These are phyloP conservation scores for Globisporangium lucens DNA, from an alignment of 352 stramenopile genomes.

Conservation along the genomic window DNA sequence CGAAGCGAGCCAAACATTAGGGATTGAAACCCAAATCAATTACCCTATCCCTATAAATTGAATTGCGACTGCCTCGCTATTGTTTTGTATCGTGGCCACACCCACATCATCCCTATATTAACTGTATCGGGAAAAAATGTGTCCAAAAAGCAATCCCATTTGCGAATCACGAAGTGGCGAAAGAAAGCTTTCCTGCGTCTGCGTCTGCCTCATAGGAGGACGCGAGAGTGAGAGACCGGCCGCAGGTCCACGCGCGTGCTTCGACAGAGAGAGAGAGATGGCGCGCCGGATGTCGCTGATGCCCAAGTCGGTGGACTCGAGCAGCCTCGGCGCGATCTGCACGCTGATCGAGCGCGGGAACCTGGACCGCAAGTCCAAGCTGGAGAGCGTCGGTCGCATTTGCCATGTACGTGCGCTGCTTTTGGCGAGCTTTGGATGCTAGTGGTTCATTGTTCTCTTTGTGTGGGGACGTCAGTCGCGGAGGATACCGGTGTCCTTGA, in stretches of 20 bases:
- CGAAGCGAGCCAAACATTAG: too few species aligned
- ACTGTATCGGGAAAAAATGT: neutral
- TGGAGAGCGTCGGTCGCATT: slow-evolving; percentile 79
- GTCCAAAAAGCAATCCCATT: neutral
- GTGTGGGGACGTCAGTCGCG: neutral
- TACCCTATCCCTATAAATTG: too few species aligned
- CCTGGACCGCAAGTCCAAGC: slow-evolving; percentile 85
- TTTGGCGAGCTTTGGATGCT: neutral
- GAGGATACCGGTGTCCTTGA: neutral
- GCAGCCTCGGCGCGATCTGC: slow-evolving; percentile 76
- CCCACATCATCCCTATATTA: neutral
- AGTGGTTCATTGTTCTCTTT: neutral
- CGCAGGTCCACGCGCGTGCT: neutral
- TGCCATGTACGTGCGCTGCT: slow-evolving; percentile 53
- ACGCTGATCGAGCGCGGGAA: slow-evolving; percentile 79
- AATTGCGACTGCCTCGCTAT: too few species aligned
- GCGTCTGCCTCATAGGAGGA: neutral
- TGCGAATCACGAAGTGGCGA: neutral
- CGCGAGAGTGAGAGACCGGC: neutral
- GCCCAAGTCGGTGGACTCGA: slow-evolving; percentile 17
- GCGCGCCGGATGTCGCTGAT: slow-evolving; percentile 19
- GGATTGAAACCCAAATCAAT: too few species aligned
- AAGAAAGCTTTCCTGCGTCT: neutral
- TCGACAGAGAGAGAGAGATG: slow-evolving; percentile 10
- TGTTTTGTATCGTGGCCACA: too few species aligned